Evolutionary conservation across 2,329 filamentous ascomycete species (phyloP).

Genomic region (Phaeosphaeria sp.): DNA sequence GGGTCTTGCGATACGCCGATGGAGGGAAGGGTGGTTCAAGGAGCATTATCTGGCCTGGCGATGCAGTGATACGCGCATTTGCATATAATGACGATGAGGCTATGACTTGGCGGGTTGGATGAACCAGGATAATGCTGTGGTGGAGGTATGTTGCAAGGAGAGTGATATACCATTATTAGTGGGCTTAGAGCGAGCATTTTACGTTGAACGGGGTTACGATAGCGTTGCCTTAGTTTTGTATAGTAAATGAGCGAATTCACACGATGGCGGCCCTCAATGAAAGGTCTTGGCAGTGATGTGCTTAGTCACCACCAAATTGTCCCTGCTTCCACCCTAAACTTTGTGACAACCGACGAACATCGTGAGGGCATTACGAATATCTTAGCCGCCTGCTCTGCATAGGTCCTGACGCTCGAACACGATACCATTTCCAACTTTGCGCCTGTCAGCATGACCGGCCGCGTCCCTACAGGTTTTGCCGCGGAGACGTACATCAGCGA

Average conservation of each 20-base stretch:
- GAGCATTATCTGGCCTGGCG: conserved; percentile 2
- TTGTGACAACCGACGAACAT: neutral
- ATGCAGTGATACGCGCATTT: conserved; percentile 12
- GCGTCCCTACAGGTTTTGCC: conserved; percentile 76
- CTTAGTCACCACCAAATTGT: neutral
- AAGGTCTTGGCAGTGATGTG: neutral
- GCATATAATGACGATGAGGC: conserved; percentile 13
- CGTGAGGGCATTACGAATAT: neutral
- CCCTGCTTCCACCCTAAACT: neutral
- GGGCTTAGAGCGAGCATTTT: conserved; percentile 11
- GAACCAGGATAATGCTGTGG: conserved; percentile 11
- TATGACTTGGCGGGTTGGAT: conserved; percentile 5
- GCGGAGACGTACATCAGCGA: conserved; percentile 90
- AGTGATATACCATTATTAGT: neutral
- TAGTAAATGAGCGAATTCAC: conserved; percentile 30
- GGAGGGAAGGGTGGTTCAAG: neutral
- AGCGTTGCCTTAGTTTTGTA: conserved; percentile 36
- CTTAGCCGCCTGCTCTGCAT: neutral
- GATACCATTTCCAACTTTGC: neutral
- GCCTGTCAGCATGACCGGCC: conserved; percentile 36
- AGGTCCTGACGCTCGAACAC: neutral
- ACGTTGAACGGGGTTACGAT: conserved; percentile 43
- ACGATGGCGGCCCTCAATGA: neutral
- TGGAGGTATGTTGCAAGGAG: conserved; percentile 1
- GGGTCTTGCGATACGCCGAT: neutral